Evolutionary conservation across 768 basidiomycete species (phyloP).

Genomic region (Nidula microcarpa): DNA sequence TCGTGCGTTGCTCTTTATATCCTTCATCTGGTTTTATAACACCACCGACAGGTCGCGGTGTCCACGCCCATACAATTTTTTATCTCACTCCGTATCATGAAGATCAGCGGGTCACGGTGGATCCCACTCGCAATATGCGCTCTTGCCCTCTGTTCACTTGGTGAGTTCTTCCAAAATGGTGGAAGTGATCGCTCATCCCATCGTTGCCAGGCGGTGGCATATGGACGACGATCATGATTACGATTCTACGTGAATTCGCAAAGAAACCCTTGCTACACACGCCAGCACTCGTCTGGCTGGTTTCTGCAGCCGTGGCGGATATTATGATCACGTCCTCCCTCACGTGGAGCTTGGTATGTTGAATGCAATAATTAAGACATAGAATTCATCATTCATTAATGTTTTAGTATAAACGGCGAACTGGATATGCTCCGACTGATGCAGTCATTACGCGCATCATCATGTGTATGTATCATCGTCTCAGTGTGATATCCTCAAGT

Average conservation of each 20-base stretch:
- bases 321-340: constrained; percentile 11
- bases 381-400: not conserved
- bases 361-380: not conserved
- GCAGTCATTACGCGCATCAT: constrained; percentile 14
- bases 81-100: constrained; percentile 15
- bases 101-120: constrained; percentile 10
- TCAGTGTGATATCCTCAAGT: not conserved
- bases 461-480: constrained; percentile 6
- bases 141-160: constrained; percentile 7
- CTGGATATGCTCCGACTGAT: constrained; percentile 8
- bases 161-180: constrained; percentile 4
- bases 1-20: constrained; percentile 1
- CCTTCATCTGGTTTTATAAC: not conserved
- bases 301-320: constrained; percentile 9
- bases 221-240: constrained; percentile 1
- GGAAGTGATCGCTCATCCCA: not conserved
- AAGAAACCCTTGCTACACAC: constrained; percentile 5
- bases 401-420: constrained; percentile 8
- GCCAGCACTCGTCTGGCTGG: constrained; percentile 8
- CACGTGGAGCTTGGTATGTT: constrained; percentile 9
- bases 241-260: not conserved
- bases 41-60: constrained; percentile 9
- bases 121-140: constrained; percentile 10
- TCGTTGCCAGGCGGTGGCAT: constrained; percentile 5
- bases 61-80: constrained; percentile 19